phyloP scores from a whole-genome alignment of 148 eudicot genomes.

The Rheum nobile region DNA sequence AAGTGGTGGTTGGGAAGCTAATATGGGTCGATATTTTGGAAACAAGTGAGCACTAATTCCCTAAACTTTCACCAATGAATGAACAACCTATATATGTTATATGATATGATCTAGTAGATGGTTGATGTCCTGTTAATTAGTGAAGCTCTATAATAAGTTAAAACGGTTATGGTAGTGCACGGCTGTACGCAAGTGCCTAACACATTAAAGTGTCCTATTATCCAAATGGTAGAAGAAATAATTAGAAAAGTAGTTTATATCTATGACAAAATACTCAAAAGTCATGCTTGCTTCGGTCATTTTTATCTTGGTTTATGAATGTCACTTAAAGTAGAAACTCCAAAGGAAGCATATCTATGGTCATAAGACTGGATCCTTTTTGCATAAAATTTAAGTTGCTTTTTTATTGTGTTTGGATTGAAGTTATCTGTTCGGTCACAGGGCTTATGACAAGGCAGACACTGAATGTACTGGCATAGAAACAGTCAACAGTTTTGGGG shows the following conservation, averaged over 20 bases:
- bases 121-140: background rate
- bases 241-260: background rate
- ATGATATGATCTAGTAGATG: background rate
- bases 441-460: constrained; percentile 2
- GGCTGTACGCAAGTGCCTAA: background rate
- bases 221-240: background rate
- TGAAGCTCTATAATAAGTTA: background rate
- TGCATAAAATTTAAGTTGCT: background rate
- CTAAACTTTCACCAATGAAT: background rate
- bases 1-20: constrained; percentile 1
- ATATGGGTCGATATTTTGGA: background rate
- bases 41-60: background rate
- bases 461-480: constrained; percentile 16
- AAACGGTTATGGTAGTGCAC: background rate
- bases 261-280: background rate
- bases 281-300: background rate
- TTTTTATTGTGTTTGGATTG: background rate
- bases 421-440: constrained; percentile 2
- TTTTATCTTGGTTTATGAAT: background rate
- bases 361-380: background rate
- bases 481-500: constrained; percentile 62
- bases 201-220: background rate
- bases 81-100: background rate
- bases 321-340: background rate
- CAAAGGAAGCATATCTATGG: background rate